Evolutionary conservation across 768 basidiomycete species (phyloP).

Genomic region (Xanthoconium stramineum): DNA sequence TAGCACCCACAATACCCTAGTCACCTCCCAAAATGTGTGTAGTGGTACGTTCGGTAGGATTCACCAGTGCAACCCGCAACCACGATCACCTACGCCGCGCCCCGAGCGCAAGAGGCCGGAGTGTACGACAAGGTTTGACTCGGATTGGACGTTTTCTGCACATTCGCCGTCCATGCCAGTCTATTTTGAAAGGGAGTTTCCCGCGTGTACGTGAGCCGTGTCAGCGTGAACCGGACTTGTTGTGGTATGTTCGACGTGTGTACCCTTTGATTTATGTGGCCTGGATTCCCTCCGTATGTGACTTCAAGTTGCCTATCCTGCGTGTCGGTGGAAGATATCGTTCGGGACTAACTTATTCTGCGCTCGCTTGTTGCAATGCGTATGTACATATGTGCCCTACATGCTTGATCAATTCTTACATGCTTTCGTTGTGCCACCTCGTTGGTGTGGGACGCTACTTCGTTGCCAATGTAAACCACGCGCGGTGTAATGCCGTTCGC

Average conservation of each 20-base stretch:
- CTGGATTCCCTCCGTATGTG: not conserved
- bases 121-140: not conserved
- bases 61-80: slow-evolving; percentile 2
- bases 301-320: not conserved
- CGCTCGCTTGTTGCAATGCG: too few species aligned
- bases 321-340: not conserved
- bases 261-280: too few species aligned
- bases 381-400: too few species aligned
- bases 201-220: not conserved
- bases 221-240: not conserved
- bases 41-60: slow-evolving; percentile 16
- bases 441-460: too few species aligned
- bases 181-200: not conserved
- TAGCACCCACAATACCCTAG: slow-evolving; percentile 50
- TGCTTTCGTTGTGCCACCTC: too few species aligned
- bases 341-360: too few species aligned
- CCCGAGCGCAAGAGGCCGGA: not conserved
- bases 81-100: not conserved
- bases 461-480: too few species aligned
- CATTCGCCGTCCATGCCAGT: not conserved
- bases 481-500: too few species aligned
- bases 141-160: not conserved
- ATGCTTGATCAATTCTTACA: too few species aligned
- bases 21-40: slow-evolving; percentile 31
- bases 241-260: not conserved